Evolutionary conservation across 371 early-diverging fungal genomes (phyloP).

Genomic region (Parasitella parasitica): DNA sequence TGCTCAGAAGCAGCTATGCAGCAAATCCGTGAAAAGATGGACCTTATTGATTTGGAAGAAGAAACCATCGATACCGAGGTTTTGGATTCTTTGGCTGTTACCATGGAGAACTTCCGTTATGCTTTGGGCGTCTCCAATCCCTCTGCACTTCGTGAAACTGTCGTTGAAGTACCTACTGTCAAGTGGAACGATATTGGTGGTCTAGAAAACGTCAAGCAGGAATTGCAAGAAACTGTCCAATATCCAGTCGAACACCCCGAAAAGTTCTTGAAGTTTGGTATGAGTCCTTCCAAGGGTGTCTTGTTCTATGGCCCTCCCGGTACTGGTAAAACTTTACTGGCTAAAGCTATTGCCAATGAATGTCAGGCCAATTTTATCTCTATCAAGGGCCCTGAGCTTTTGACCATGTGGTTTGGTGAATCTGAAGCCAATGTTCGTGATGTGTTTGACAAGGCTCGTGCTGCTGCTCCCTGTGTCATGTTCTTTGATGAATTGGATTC

Average conservation of each 20-base stretch:
- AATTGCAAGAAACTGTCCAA: slow-evolving; percentile 99
- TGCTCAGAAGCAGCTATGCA: slow-evolving; percentile 99
- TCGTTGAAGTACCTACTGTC: slow-evolving; percentile 99
- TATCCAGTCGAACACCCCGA: slow-evolving; percentile 99
- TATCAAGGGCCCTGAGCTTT: slow-evolving; percentile 99
- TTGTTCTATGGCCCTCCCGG: slow-evolving; percentile 99
- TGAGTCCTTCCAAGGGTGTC: slow-evolving; percentile 99
- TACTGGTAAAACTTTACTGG: slow-evolving; percentile 99
- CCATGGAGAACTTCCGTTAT: slow-evolving; percentile 98
- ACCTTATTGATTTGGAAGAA: slow-evolving; percentile 98
- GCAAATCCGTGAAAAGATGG: slow-evolving; percentile 99
- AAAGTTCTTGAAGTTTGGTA: slow-evolving; percentile 99
- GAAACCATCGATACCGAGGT: slow-evolving; percentile 99
- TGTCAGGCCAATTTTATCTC: slow-evolving; percentile 99
- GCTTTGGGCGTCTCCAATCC: slow-evolving; percentile 98
- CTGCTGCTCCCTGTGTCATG: slow-evolving; percentile 99
- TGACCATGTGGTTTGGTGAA: slow-evolving; percentile 99
- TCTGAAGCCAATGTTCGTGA: slow-evolving; percentile 99
- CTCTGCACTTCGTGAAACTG: slow-evolving; percentile 99
- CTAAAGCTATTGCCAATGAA: slow-evolving; percentile 99
- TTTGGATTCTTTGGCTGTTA: slow-evolving; percentile 96
- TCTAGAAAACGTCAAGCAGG: slow-evolving; percentile 97
- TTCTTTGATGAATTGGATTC: slow-evolving; percentile 99
- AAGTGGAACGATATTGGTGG: slow-evolving; percentile 99
- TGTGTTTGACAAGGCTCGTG: slow-evolving; percentile 99